Base-by-base conservation (phyloP, 169 alveolate genomes). In the Cryptosporidium felis region DNA sequence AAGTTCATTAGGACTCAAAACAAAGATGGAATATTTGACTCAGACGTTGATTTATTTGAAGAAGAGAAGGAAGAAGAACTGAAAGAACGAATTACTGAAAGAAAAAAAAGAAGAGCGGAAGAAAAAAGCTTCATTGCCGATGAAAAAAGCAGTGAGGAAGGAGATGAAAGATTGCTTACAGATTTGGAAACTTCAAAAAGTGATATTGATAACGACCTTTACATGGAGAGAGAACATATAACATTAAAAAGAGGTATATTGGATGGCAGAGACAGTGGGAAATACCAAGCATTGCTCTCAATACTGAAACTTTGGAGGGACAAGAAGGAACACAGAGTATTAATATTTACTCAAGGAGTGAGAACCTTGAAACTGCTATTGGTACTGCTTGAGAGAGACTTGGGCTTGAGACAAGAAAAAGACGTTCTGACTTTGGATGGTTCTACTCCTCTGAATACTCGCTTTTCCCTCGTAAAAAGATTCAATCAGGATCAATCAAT, bases 391-490 rank as follows among this genome's bases (percentile, higher is more conserved):
- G 74, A 74, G 61, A 74, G 38, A 21, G 85, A 74, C 10, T 30
- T 74, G 30, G 56, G 28, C n/a, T 53, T 74, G 45, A 56, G 8
- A 21, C 30, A 42, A 51, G 38, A 58, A 21, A 36, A 34, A 36
- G 85, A 74, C 56, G 32, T 74, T 10, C 26, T 74, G 14, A 74
- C 63, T 32, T 36, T 74, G 23, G 85, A 74, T 36, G 85, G 85
- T 8, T 74, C 85, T 6, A 74, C 85, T 36, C 85, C 85, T 34
- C 30, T 74, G 2, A 56, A 34, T 18, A 58, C 58, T 34, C 28
- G 85, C 8, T 74, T 74, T 74, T 74, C 85, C 9, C 28, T 88
- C 3, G 89, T 91, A 23, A 66, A 91, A 21, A 59, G 81, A 30
- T 91, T 89, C 63, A 89, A 90, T 44, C 56, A 61, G 12, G 88